Conservation (phyloP, 164 flowering plant species). For the Stephania cephalantha region DNA sequence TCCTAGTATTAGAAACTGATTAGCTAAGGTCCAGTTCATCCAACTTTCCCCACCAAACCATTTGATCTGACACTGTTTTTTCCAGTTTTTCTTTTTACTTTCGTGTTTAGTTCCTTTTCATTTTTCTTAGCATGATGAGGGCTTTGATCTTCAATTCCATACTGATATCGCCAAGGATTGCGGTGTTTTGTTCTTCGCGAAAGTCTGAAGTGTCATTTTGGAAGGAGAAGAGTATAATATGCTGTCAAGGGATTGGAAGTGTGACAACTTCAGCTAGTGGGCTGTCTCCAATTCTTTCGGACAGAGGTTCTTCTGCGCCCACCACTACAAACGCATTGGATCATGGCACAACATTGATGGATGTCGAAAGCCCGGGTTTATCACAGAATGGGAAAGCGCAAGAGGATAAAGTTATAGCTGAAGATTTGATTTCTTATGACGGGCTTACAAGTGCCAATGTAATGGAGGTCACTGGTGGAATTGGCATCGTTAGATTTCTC, state of each 20-base stretch:
- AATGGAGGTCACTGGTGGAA: slow-evolving; percentile 42
- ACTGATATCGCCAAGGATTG: slow-evolving; percentile 13
- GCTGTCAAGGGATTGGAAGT: slow-evolving; percentile 42
- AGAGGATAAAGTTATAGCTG: slow-evolving; percentile 23
- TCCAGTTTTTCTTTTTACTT: slow-evolving; percentile 4
- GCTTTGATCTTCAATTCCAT: slow-evolving; percentile 33
- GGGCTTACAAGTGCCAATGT: slow-evolving; percentile 19
- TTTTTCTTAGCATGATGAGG: slow-evolving; percentile 34
- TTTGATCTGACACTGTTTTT: slow-evolving; percentile 10
- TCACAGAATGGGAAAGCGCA: slow-evolving; percentile 40
- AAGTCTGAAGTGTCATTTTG: not conserved
- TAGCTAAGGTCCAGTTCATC: slow-evolving; percentile 35
- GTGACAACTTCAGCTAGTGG: slow-evolving; percentile 28
- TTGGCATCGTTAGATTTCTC: slow-evolving; percentile 79
- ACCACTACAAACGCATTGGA: slow-evolving; percentile 6
- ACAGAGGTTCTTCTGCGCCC: slow-evolving; percentile 15
- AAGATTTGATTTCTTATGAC: slow-evolving; percentile 35
- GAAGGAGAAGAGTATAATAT: slow-evolving; percentile 25
- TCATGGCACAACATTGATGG: slow-evolving; percentile 22
- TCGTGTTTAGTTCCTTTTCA: not conserved
- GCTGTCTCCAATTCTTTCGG: slow-evolving; percentile 32
- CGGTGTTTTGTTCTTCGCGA: not conserved
- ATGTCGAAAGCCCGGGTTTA: slow-evolving; percentile 40
- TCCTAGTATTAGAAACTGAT: slow-evolving; percentile 25
- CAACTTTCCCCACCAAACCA: slow-evolving; percentile 21